Evolutionary conservation across 108 stramenopile species (phyloP).

Genomic region (Cyclotella baltica): DNA sequence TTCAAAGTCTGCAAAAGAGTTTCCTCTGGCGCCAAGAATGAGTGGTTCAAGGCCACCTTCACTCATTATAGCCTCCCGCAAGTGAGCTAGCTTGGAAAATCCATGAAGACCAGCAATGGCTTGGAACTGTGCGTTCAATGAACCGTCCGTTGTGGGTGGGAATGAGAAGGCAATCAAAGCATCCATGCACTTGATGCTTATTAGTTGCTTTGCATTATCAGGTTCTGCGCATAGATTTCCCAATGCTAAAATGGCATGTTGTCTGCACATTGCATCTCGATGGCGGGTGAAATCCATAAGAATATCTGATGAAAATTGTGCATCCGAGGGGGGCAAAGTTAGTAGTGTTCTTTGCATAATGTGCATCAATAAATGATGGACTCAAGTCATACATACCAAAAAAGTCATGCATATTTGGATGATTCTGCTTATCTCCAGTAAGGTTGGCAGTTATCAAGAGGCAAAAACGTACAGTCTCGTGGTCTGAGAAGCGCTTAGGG

Average conservation of each 20-base stretch:
- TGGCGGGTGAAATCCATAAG: conserved; percentile 73
- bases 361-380: neutral
- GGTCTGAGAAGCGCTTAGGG: conserved; percentile 70
- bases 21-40: conserved; percentile 65
- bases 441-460: conserved; percentile 78
- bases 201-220: conserved; percentile 65
- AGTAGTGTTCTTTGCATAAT: neutral
- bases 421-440: conserved; percentile 62
- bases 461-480: conserved; percentile 80
- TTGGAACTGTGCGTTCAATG: conserved; percentile 86
- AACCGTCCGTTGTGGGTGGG: conserved; percentile 62
- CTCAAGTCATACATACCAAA: conserved; percentile 38
- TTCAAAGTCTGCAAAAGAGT: conserved; percentile 27
- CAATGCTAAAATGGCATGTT: conserved; percentile 81
- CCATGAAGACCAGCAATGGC: conserved; percentile 87
- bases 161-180: conserved; percentile 81
- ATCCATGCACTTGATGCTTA: conserved; percentile 61
- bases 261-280: conserved; percentile 78
- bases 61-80: conserved; percentile 71
- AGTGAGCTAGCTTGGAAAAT: conserved; percentile 67
- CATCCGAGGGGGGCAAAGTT: neutral
- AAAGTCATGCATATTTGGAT: conserved; percentile 48
- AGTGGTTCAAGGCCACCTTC: conserved; percentile 85
- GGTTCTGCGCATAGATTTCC: conserved; percentile 80
- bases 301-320: conserved; percentile 39